These are phyloP conservation scores for Linnemannia hyalina DNA, from an alignment of 192 early-diverging fungal genomes.

Conservation along the genomic window DNA sequence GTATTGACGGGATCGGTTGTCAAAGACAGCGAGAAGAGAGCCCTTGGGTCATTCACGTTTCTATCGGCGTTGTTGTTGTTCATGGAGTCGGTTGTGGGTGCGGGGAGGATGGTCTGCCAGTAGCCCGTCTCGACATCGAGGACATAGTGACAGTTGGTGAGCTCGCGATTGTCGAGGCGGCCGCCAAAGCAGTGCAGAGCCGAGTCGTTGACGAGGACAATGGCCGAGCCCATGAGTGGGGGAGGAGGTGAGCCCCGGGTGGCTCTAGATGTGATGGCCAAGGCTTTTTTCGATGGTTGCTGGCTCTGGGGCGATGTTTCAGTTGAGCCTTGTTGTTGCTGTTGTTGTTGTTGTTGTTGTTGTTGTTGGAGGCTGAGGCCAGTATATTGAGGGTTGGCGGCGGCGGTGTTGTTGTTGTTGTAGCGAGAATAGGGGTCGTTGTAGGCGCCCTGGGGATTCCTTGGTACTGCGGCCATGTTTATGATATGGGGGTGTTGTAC, in stretches of 20 bases:
- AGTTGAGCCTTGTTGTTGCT: background rate
- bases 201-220: constrained; percentile 44
- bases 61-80: constrained; percentile 3
- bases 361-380: constrained; percentile 7
- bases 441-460: background rate
- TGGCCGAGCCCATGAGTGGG: constrained; percentile 43
- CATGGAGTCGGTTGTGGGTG: background rate
- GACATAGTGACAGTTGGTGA: constrained; percentile 47
- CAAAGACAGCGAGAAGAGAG: constrained; percentile 50
- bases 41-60: constrained; percentile 13
- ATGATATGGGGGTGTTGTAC: too few species aligned
- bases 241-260: constrained; percentile 37
- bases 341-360: background rate
- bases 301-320: background rate
- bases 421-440: constrained; percentile 5
- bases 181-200: constrained; percentile 45
- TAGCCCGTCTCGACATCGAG: constrained; percentile 47
- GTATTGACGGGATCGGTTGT: constrained; percentile 48
- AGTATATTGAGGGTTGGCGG: constrained; percentile 9
- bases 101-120: constrained; percentile 33
- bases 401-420: background rate
- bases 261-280: constrained; percentile 35
- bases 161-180: constrained; percentile 41
- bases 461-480: constrained; percentile 1
- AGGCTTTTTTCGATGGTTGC: constrained; percentile 37